phyloP scores from a whole-genome alignment of 163 green algal species.

The Volvox carteri region DNA sequence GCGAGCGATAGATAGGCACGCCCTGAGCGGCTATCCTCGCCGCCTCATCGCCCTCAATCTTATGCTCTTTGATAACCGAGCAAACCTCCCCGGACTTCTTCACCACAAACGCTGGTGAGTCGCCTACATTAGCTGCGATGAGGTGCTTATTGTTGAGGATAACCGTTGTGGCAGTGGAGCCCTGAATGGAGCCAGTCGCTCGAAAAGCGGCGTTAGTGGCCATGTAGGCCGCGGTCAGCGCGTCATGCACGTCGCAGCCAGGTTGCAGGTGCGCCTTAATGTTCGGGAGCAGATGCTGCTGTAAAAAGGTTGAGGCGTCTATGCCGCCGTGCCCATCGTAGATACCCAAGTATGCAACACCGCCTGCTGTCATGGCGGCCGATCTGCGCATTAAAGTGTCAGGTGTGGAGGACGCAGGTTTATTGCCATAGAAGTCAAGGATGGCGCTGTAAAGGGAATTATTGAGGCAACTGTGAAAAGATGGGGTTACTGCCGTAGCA shows the following conservation, averaged over 20 bases:
- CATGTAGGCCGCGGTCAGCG: constrained; percentile 25
- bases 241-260: constrained; percentile 38
- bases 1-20: constrained; percentile 25
- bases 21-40: constrained; percentile 31
- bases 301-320: constrained; percentile 38
- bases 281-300: constrained; percentile 33
- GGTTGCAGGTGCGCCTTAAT: constrained; percentile 45
- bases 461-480: too few species aligned
- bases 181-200: constrained; percentile 51
- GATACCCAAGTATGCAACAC: constrained; percentile 41
- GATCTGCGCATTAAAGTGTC: constrained; percentile 16
- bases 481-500: too few species aligned
- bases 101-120: constrained; percentile 53
- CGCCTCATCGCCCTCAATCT: constrained; percentile 54
- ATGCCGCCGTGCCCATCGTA: constrained; percentile 49
- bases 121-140: constrained; percentile 52
- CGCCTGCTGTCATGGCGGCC: constrained; percentile 36
- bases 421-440: too few species aligned
- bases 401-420: too few species aligned
- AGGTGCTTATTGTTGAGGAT: constrained; percentile 32
- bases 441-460: too few species aligned
- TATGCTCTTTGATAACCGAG: constrained; percentile 51
- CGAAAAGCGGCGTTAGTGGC: constrained; percentile 36
- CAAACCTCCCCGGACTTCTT: constrained; percentile 42
- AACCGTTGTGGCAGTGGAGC: constrained; percentile 46